These are phyloP conservation scores for Talaromyces proteolyticus DNA, from an alignment of 495 filamentous ascomycete genomes.

Conservation along the genomic window DNA sequence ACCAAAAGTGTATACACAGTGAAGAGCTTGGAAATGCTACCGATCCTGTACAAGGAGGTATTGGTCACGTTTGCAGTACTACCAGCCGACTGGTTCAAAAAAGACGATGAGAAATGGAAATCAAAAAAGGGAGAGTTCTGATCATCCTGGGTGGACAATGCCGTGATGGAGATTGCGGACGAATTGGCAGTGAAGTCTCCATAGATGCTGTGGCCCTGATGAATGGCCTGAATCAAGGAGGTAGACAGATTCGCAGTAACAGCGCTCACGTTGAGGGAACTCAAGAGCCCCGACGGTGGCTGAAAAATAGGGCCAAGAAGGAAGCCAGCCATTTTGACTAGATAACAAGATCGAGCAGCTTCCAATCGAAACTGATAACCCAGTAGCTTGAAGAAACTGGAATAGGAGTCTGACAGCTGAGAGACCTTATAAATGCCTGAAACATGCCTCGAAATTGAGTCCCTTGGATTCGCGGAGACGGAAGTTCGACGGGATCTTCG, in stretches of 20 bases:
- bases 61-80: conserved; percentile 24
- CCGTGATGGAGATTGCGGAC: conserved; percentile 17
- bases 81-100: conserved; percentile 17
- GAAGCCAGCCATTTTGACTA: neutral
- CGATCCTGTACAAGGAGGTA: conserved; percentile 40
- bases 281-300: neutral
- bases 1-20: conserved; percentile 39
- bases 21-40: conserved; percentile 42
- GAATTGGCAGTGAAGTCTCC: neutral
- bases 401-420: too few species aligned
- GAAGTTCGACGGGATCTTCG: too few species aligned
- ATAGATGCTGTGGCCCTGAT: neutral
- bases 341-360: too few species aligned
- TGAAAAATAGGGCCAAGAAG: neutral
- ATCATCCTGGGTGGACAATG: conserved; percentile 13
- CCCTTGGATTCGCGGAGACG: too few species aligned
- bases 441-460: too few species aligned
- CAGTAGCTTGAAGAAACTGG: too few species aligned
- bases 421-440: too few species aligned
- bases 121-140: conserved; percentile 36
- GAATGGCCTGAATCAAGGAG: neutral
- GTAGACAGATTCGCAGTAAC: neutral
- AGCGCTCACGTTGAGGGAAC: neutral
- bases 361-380: too few species aligned
- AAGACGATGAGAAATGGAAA: conserved; percentile 40